Evolutionary conservation across 192 early-diverging fungal genomes (phyloP), one percentile per base, ranked within the genome.

Genomic region (Umbelopsis isabellina): DNA sequence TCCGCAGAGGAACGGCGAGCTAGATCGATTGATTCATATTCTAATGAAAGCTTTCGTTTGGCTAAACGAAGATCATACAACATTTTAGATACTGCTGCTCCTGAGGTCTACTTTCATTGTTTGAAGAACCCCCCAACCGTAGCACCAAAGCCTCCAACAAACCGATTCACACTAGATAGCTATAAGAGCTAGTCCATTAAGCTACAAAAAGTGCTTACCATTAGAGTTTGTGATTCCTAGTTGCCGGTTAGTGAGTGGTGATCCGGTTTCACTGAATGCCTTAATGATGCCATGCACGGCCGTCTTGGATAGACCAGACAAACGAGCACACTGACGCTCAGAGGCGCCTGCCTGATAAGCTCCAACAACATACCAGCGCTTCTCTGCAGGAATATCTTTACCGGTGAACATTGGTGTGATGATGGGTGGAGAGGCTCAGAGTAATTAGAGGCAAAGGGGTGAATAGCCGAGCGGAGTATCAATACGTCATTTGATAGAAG

Each of bases 271-370:
- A 37, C 46, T 65, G 25, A 74, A 74, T 45, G 68, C 45, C 37
- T 64, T 65, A 46, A 74, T 69, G 61, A 74, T 74, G 53, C 37
- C 69, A 47, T 74, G 73, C 6, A 68, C 61, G 11, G 52, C 55
- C 6, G 73, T 50, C 23, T 69, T 74, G 44, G 73, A 61, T 18
- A 74, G 58, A 27, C 73, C 73, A 65, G 73, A 74, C 11, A 74
- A 37, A 11, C 69, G 46, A 16, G 73, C 55, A n/a, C 73, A 74
- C 41, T 69, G 46, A 52, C 45, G 68, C 45, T 74, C 73, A 51
- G 73, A 65, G 41, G 73, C 73, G 45, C 73, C 73, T 45, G 73
- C 73, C 48, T 74, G 73, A 65, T 74, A 61, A 30, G 73, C 73
- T 16, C 73, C 73, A 35, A 74, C 52, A 20, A 74, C 68, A 22